Conservation (phyloP, 768 basidiomycete species). For the Tylopilus rubrobrunneus region DNA sequence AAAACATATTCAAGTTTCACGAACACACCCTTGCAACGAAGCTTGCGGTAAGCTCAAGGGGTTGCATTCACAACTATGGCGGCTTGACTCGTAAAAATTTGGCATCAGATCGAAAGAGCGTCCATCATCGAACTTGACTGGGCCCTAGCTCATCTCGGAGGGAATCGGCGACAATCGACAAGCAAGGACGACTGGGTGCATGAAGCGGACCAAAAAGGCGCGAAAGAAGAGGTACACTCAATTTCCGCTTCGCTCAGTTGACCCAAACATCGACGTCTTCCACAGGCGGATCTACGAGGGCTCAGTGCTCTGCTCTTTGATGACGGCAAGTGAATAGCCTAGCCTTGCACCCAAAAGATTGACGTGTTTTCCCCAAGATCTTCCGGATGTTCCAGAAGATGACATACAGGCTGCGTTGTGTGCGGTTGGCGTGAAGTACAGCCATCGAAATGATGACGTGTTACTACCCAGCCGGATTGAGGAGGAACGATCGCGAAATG, state of each 20-base stretch:
- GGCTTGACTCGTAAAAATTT: neutral
- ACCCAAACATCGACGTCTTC: neutral
- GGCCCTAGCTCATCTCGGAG: constrained; percentile 68
- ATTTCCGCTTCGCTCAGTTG: neutral
- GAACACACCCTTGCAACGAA: constrained; percentile 71
- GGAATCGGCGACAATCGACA: constrained; percentile 32
- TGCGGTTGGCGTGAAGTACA: constrained; percentile 64
- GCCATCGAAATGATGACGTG: constrained; percentile 70
- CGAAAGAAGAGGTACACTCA: constrained; percentile 31
- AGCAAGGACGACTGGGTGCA: constrained; percentile 39
- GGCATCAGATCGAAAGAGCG: constrained; percentile 71
- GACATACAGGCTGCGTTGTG: constrained; percentile 54
- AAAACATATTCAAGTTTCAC: constrained; percentile 81
- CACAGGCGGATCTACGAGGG: constrained; percentile 53
- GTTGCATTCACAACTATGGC: neutral
- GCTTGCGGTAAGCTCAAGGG: constrained; percentile 48
- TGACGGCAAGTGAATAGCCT: constrained; percentile 43
- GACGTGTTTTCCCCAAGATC: constrained; percentile 26
- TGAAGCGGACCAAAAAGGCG: constrained; percentile 43
- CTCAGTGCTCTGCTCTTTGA: constrained; percentile 67
- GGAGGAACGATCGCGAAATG: constrained; percentile 54
- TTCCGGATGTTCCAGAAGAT: constrained; percentile 39
- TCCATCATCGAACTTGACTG: constrained; percentile 73
- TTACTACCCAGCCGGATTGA: constrained; percentile 67
- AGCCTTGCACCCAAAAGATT: neutral